These are phyloP conservation scores for Boeremia lycopersici DNA, from an alignment of 2,329 filamentous ascomycete genomes.

Conservation along the genomic window DNA sequence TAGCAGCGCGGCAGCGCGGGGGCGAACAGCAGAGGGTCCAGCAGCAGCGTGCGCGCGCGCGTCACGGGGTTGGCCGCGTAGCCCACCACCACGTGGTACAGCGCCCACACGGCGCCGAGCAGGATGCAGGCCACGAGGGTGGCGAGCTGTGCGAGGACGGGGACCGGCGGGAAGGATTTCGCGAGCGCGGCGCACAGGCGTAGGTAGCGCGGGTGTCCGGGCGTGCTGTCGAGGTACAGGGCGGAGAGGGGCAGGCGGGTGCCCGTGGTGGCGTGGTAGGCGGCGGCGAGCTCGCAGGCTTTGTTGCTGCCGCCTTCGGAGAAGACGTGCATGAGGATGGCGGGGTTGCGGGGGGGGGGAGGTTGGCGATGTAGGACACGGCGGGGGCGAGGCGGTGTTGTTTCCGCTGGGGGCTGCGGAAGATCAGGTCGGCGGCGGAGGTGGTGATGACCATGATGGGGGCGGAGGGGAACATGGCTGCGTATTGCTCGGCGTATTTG, in stretches of 20 bases:
- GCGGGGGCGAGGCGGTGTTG: slow-evolving; percentile 27
- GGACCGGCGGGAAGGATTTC: slow-evolving; percentile 28
- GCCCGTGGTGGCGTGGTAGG: slow-evolving; percentile 23
- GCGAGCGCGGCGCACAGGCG: slow-evolving; percentile 30
- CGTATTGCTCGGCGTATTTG: slow-evolving; percentile 34
- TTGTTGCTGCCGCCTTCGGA: slow-evolving; percentile 41
- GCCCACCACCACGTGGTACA: slow-evolving; percentile 27
- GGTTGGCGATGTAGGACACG: slow-evolving; percentile 23
- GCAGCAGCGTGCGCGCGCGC: slow-evolving; percentile 18
- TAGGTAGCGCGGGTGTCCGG: slow-evolving; percentile 31
- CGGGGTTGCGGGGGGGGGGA: slow-evolving; percentile 8
- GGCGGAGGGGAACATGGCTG: slow-evolving; percentile 29
- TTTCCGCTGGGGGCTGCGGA: slow-evolving; percentile 27
- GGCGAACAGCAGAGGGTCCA: slow-evolving; percentile 25
- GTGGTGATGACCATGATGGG: slow-evolving; percentile 37
- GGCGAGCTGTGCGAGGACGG: slow-evolving; percentile 22
- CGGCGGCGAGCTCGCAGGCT: slow-evolving; percentile 31
- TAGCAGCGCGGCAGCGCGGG: slow-evolving; percentile 54
- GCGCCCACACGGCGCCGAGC: slow-evolving; percentile 25
- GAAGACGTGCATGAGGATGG: slow-evolving; percentile 34
- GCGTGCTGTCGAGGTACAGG: slow-evolving; percentile 37
- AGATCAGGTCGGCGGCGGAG: slow-evolving; percentile 31
- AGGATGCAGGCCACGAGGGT: slow-evolving; percentile 20
- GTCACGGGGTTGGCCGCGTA: slow-evolving; percentile 30
- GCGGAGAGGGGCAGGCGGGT: slow-evolving; percentile 25